Percentiles rank a stretch among this genome's conserved stretches.
These are phyloP conservation scores for Trichoderma simmonsii DNA, from an alignment of 2,329 filamentous ascomycete genomes.

Conservation along the genomic window DNA sequence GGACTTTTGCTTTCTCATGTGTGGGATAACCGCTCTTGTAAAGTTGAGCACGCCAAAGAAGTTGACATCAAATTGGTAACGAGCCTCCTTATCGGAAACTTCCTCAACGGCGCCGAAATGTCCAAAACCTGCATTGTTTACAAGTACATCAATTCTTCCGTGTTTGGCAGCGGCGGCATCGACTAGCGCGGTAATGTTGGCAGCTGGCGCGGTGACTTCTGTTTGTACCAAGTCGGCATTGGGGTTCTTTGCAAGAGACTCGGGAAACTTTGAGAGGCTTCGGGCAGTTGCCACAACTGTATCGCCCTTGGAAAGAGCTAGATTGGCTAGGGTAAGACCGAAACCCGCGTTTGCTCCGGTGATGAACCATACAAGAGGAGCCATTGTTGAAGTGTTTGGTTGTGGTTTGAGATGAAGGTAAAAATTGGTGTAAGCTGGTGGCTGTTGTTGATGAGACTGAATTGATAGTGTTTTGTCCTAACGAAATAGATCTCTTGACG, in stretches of 20 bases:
- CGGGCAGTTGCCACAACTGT: constrained; percentile 46
- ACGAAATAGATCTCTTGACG: too few relatives aligned
- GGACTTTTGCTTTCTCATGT: constrained; percentile 30
- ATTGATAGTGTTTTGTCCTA: background rate
- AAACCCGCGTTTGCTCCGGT: constrained; percentile 49
- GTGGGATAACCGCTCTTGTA: constrained; percentile 41
- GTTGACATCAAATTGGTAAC: constrained; percentile 56
- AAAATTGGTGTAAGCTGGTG: background rate
- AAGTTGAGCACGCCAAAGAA: constrained; percentile 44
- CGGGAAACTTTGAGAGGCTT: constrained; percentile 32
- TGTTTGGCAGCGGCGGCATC: constrained; percentile 42
- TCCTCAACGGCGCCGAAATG: constrained; percentile 52
- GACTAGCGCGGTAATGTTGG: constrained; percentile 26
- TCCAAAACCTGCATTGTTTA: constrained; percentile 61
- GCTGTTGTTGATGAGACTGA: background rate
- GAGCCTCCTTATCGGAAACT: constrained; percentile 45
- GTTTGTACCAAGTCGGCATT: background rate
- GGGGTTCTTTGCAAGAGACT: constrained; percentile 42
- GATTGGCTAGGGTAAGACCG: constrained; percentile 40
- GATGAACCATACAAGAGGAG: constrained; percentile 38
- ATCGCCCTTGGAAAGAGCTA: constrained; percentile 39
- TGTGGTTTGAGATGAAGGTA: background rate
- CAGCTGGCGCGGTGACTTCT: constrained; percentile 17
- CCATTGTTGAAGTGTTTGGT: background rate
- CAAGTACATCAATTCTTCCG: constrained; percentile 55